Base-by-base conservation (phyloP, 2,329 filamentous ascomycete genomes). In the Calonectria pteridis region DNA sequence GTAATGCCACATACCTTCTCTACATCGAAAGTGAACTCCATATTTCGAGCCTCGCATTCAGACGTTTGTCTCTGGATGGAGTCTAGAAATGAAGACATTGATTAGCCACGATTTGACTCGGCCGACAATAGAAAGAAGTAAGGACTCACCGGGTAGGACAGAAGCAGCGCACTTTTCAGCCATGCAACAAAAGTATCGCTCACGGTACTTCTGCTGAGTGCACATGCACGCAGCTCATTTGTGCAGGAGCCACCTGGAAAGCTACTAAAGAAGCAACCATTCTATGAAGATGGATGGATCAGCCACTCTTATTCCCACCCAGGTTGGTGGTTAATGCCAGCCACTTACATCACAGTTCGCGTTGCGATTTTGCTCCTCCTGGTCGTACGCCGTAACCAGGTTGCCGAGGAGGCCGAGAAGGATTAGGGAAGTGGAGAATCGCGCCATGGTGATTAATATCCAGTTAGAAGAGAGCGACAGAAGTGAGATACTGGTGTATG, bases 131-230 rank as follows among this genome's bases (percentile, higher is more conserved):
- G 16, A 46, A n/a, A 16, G n/a, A 26, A 16, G 14, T 2, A 31
- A 20, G 16, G 20, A 31, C 62, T 50, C 23, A 65, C 62, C 62
- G 11, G 62, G 62, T 29, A 65, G 18, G 20, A 65, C 62, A 23
- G 59, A 70, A 29, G 66, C 1, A 20, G 62, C 71, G 31, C 71
- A 73, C 18, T 73, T 73, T 46, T 73, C 71, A 20, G 71, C 71
- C 71, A 73, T 73, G 14, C 71, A 73, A 6, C 71, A 73, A 40
- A 73, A 73, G 67, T 73, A 73, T 63, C 20, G 28, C 53, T 73
- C 71, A 28, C 71, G 71, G 33, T 73, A 73, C 62, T 73, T 71
- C 35, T 73, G 62, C 43, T 67, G 71, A 1, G 71, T 73, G 67
- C 71, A 73, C 71, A 73, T 73, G 43, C 71, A 73, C 20, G 71